Base-by-base conservation (phyloP, 495 filamentous ascomycete genomes). In the Annulohypoxylon stygium region DNA sequence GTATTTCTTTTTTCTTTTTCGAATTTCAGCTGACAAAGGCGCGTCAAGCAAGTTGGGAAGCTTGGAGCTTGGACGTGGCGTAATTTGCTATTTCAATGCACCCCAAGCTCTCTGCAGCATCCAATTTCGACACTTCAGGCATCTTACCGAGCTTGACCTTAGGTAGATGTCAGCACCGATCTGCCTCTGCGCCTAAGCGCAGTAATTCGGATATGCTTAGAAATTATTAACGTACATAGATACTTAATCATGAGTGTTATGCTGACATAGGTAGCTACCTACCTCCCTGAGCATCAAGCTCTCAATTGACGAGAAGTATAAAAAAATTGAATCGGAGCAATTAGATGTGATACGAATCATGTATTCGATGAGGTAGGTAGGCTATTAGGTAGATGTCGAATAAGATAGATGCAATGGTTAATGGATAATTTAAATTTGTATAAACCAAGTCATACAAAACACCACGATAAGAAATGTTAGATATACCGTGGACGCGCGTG, bases 31-130 rank as follows among this genome's bases (percentile, higher is more conserved):
- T 63, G 48, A 67, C 61, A 70, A 70, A 71, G 43, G 60, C 36
- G 62, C 41, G 43, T 58, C 20, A 43, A 63, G 55, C 54, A 54
- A 30, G 30, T 30, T 30, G 30, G 2, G 30, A 30, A 30, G 30
- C 30, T 30, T 30, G 30, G 2, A 62, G 72, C 69, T 66, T 62
- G 59, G 65, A 73, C 25, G 72, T 68, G 43, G 73, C 65, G 65
- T 43, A 75, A 75, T 75, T 75, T 75, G 41, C 69, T 69, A 53
- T 62, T 65, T 75, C 61, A 75, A 75, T 75, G 73, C 73, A 50
- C 26, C 37, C 63, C 45, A 26, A 48, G 16, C 48, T 64, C 60
- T 71, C 39, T 39, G 54, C 34, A 61, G 53, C 61, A 65, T 48
- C 65, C 69, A 75, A 71, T 72, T 72, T 72, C 73, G 61, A 65